Evolutionary conservation across 2,329 filamentous ascomycete genomes (phyloP), one percentile per base, ranked within the genome.

Genomic region (Cordyceps cicadae): DNA sequence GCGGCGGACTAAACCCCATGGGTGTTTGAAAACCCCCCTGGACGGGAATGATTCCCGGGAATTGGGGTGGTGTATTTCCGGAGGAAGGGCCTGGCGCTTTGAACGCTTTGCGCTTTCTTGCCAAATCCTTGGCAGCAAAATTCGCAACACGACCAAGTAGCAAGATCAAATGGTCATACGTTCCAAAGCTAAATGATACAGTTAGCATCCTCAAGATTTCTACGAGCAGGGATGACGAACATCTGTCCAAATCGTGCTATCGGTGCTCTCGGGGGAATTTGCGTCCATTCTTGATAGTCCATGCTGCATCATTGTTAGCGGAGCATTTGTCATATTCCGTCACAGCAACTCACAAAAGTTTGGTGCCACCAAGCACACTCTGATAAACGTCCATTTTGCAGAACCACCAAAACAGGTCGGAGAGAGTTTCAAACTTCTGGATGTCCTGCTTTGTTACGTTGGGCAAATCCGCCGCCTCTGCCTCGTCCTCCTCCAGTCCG

Each of bases 381-480:
- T 97, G 93, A 67, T 93, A 95, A 9, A 89, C 85, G 71, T 97
- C 94, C 78, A 97, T 94, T 73, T 96, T 96, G 67, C 84, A 87
- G 71, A 92, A 97, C 89, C 92, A 97, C 92, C 93, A 99, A 70
- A 89, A 95, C 5, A 97, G 75, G 73, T 97, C 94, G 64, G 89
- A 85, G 45, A 94, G 79, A 17, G 89, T 87, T 68, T 94, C 89
- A 68, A 89, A 96, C 46, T 83, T 86, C 63, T 90, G 87, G 53
- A 96, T 81, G 63, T 97, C 92, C 63, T 76, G 79, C 41, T 81
- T 76, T 1, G 81, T 82, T 7, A 68, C 63, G 5, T 63, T 63
- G 11, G 60, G 43, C 7, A 58, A 61, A 3, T 65, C 61, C n/a
- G 66, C 63, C 21, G 70, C 67, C 6, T 71, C 63, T 2, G 63